Evolutionary conservation across 1,284 basidiomycete species (phyloP), one percentile per base, ranked within the genome.

Genomic region (Trichosporon asahii): DNA sequence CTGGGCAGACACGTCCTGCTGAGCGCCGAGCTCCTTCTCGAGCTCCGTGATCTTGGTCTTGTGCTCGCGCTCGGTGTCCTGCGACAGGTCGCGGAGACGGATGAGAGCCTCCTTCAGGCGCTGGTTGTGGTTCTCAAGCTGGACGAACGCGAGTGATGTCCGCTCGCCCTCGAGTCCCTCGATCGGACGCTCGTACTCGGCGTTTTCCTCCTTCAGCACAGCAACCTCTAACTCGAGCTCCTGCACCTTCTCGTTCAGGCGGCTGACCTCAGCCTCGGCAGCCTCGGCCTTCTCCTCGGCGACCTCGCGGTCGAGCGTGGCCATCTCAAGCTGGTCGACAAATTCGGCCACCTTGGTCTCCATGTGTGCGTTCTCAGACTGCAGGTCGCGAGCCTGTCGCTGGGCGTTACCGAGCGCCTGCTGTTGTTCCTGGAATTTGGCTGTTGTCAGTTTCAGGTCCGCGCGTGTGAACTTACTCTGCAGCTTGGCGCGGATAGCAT

Each of bases 61-160:
- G 70, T 94, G 90, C 44, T 97, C 94, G 71, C 88, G 87, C 72
- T 99, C 96, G 0, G 88, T 91, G 80, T 98, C 94, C 70, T 90
- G 88, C 0, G 92, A 90, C 72, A 97, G 86, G 74, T 98, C 96
- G 4, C 95, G 90, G 57, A 98, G 83, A 91, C 90, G 88, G 64
- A 97, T 87, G 25, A 99, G 86, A 12, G 96, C 96, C 77, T 98
- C 95, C 82, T 97, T 98, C 66, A 99, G 85, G 9, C 96, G 86
- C 77, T 95, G 93, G 75, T 98, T 99, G 80, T 98, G 95, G 82
- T 94, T 97, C 84, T 98, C 94, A 1, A 99, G 88, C 78, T 98
- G 94, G 12, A 96, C 90, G 77, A 91, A 94, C 0, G 91, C 91
- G 60, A 97, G 79, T 0, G 90, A 89, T 74, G 89, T 90, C 12